These are phyloP conservation scores for Vickermania ingenoplastis DNA, from an alignment of 208 protist species.

Conservation along the genomic window DNA sequence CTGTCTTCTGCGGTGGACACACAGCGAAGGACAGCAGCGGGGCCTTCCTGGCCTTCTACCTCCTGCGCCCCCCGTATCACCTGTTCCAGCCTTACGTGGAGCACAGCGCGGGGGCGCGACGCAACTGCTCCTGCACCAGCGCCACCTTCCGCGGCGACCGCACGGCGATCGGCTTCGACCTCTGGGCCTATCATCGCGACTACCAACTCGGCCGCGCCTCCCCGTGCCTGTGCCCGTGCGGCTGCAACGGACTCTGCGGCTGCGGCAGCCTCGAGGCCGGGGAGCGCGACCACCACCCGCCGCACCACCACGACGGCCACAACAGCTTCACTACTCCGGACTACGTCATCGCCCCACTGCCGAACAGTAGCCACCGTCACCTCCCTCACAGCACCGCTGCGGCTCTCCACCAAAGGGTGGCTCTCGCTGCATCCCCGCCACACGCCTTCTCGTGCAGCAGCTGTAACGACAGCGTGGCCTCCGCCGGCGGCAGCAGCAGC, in stretches of 20 bases:
- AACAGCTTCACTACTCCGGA: neutral
- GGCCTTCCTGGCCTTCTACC: conserved; percentile 78
- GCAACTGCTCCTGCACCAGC: conserved; percentile 63
- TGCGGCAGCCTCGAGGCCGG: too few species aligned
- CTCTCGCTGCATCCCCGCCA: too few species aligned
- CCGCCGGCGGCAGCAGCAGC: too few species aligned
- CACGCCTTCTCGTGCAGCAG: too few species aligned
- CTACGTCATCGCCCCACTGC: neutral
- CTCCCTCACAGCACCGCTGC: too few species aligned
- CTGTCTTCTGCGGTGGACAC: conserved; percentile 71
- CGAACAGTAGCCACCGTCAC: neutral
- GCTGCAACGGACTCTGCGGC: neutral
- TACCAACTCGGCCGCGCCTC: conserved; percentile 31
- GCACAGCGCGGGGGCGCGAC: conserved; percentile 31
- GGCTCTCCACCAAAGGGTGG: too few species aligned
- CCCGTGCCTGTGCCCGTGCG: neutral
- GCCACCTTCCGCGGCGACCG: conserved; percentile 63
- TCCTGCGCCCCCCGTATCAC: conserved; percentile 63
- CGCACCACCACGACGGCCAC: neutral
- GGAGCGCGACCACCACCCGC: neutral
- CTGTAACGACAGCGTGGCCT: too few species aligned
- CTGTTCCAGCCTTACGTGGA: conserved; percentile 34
- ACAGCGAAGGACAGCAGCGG: conserved; percentile 75
- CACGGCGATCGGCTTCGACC: conserved; percentile 46
- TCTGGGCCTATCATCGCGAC: conserved; percentile 40